phyloP scores from a whole-genome alignment of 2,329 filamentous ascomycete species.

The Sporothrix schenckii region DNA sequence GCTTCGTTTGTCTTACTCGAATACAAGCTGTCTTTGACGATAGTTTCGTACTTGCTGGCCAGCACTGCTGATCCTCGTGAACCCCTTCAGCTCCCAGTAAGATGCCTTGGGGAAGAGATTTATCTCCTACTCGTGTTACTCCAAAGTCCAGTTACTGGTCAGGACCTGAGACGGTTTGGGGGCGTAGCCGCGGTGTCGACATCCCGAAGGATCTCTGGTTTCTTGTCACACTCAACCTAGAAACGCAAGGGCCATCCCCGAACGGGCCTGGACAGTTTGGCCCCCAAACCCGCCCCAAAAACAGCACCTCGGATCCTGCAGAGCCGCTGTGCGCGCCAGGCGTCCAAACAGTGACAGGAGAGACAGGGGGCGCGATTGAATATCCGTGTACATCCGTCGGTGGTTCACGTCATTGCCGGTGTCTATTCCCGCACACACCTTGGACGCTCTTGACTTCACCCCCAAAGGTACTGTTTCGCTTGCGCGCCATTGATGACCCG shows the following conservation, averaged over 20 bases:
- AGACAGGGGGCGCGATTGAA: conserved; percentile 13
- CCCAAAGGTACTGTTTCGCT: neutral
- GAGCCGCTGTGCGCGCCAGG: neutral
- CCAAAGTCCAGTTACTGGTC: neutral
- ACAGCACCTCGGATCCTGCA: conserved; percentile 10
- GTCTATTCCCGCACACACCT: neutral
- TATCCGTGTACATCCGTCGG: neutral
- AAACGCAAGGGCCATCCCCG: neutral
- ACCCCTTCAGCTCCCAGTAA: neutral
- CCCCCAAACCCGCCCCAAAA: conserved; percentile 8
- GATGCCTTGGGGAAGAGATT: too few species aligned
- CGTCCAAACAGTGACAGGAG: neutral
- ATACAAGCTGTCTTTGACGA: neutral
- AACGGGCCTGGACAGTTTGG: neutral
- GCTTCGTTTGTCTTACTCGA: neutral
- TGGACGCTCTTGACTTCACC: neutral
- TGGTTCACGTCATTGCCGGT: neutral
- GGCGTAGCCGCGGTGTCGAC: neutral
- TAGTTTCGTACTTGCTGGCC: neutral
- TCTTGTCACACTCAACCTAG: neutral
- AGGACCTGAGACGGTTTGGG: neutral
- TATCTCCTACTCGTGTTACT: neutral
- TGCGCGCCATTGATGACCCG: conserved; percentile 9
- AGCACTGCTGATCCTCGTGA: neutral
- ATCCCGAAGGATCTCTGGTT: conserved; percentile 9